A percentile compares a stretch with the other conserved stretches of the same genome.
Evolutionary conservation across 176 grass and related monocot genomes (phyloP).

Genomic region (Coix lacrymajobi): DNA sequence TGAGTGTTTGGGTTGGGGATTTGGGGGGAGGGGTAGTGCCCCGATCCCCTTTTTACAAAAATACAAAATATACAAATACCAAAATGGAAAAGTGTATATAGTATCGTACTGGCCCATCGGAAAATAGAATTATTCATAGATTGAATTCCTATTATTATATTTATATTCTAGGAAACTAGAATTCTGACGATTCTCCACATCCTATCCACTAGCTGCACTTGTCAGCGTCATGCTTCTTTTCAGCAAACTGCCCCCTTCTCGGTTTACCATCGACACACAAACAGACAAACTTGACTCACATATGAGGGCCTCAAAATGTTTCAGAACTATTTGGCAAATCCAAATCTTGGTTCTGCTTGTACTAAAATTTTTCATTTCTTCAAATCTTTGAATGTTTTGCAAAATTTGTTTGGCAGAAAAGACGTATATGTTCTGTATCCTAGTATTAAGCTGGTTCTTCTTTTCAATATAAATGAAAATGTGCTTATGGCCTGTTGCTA

Average conservation of each 20-base stretch:
- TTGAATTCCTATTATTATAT: conserved; percentile 12
- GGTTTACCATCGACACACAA: not conserved
- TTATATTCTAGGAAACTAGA: conserved; percentile 19
- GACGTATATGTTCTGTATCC: not conserved
- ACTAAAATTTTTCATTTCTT: not conserved
- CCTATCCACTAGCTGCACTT: conserved; percentile 14
- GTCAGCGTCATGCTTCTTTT: conserved; percentile 35
- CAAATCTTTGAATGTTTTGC: not conserved
- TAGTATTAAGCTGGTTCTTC: not conserved
- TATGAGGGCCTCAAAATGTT: not conserved
- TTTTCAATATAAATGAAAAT: not conserved
- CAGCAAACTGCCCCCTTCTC: not conserved
- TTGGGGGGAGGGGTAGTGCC: not conserved
- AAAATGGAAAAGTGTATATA: conserved; percentile 3
- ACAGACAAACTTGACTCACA: not conserved
- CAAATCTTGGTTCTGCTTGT: not conserved
- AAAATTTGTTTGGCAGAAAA: not conserved
- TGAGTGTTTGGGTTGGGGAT: not conserved
- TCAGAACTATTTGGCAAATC: not conserved
- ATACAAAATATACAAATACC: not conserved
- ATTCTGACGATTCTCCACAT: conserved; percentile 16
- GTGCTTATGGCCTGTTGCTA: not conserved
- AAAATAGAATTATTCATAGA: conserved; percentile 11
- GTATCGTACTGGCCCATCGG: not conserved
- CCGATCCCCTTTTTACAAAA: conserved; percentile 5